Conservation (phyloP, 495 filamentous ascomycete genomes). For the Penicillium atrosanguineum region DNA sequence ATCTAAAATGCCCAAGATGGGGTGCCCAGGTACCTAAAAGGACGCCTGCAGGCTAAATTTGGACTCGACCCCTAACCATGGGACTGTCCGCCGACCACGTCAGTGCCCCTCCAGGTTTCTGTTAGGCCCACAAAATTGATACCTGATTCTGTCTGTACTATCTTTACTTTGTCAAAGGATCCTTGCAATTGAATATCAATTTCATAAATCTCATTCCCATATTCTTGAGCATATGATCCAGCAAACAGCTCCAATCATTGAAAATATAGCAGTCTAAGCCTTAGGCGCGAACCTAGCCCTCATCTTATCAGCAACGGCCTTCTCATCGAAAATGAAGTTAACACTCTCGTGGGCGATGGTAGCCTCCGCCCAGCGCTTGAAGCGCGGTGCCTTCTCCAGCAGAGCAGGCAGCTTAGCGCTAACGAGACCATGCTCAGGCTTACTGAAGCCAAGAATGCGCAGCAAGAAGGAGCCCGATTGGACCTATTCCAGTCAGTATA, state of each 20-base stretch:
- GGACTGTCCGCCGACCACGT: slow-evolving; percentile 11
- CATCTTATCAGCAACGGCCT: slow-evolving; percentile 20
- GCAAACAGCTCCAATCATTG: background rate
- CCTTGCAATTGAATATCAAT: background rate
- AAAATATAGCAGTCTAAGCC: slow-evolving; percentile 12
- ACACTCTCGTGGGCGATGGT: slow-evolving; percentile 65
- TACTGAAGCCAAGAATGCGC: slow-evolving; percentile 50
- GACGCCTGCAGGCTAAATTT: slow-evolving; percentile 7
- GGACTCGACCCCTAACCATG: slow-evolving; percentile 16
- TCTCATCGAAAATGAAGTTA: slow-evolving; percentile 59
- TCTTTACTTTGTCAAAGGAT: background rate
- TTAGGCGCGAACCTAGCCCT: slow-evolving; percentile 27
- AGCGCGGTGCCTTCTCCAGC: slow-evolving; percentile 59
- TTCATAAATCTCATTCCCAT: background rate
- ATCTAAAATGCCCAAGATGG: background rate
- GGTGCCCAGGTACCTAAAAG: background rate
- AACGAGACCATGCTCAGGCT: slow-evolving; percentile 49
- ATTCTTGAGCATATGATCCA: slow-evolving; percentile 4
- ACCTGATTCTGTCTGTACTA: background rate
- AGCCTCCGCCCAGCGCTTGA: slow-evolving; percentile 64
- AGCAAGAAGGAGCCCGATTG: slow-evolving; percentile 67
- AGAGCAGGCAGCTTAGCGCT: slow-evolving; percentile 46
- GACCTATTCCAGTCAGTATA: slow-evolving; percentile 36
- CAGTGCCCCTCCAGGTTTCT: slow-evolving; percentile 6
- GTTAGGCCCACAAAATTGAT: background rate